These are phyloP conservation scores for Pseudogymnoascus sp. DNA, from an alignment of 2,329 filamentous ascomycete genomes.

Conservation along the genomic window DNA sequence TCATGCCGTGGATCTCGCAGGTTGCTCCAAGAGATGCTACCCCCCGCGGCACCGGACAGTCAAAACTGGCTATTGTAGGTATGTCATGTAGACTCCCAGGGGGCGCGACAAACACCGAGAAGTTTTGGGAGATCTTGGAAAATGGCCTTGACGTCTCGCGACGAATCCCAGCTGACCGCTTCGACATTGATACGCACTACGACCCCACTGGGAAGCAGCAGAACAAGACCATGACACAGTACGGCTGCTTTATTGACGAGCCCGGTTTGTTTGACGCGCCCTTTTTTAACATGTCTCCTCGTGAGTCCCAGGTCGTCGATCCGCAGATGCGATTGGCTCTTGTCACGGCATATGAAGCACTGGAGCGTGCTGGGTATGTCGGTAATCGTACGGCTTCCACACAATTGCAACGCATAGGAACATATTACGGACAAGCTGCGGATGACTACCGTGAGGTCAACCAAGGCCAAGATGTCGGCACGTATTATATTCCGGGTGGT, in stretches of 20 bases:
- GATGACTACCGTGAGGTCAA: conserved; percentile 13
- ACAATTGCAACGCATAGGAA: conserved; percentile 35
- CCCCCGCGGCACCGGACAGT: conserved; percentile 32
- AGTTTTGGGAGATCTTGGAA: conserved; percentile 26
- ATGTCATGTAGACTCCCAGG: conserved; percentile 29
- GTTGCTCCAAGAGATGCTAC: neutral
- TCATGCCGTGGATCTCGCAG: neutral
- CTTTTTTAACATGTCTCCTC: conserved; percentile 79
- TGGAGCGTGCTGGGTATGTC: conserved; percentile 70
- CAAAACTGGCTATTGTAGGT: conserved; percentile 43
- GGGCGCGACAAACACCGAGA: conserved; percentile 33
- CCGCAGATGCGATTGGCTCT: conserved; percentile 69
- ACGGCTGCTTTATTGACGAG: conserved; percentile 62
- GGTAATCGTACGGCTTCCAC: conserved; percentile 7
- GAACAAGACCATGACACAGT: conserved; percentile 67
- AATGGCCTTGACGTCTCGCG: conserved; percentile 66
- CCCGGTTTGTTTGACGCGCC: conserved; percentile 67
- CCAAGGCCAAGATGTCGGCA: conserved; percentile 11
- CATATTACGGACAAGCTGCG: conserved; percentile 10
- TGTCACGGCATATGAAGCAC: conserved; percentile 67
- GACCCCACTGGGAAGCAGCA: conserved; percentile 62
- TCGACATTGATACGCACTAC: conserved; percentile 60
- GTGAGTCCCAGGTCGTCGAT: conserved; percentile 69
- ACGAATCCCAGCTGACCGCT: conserved; percentile 54
- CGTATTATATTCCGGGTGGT: conserved; percentile 10